These are phyloP conservation scores for Fagopyrum esculentum DNA, from an alignment of 148 eudicot genomes.

Conservation along the genomic window DNA sequence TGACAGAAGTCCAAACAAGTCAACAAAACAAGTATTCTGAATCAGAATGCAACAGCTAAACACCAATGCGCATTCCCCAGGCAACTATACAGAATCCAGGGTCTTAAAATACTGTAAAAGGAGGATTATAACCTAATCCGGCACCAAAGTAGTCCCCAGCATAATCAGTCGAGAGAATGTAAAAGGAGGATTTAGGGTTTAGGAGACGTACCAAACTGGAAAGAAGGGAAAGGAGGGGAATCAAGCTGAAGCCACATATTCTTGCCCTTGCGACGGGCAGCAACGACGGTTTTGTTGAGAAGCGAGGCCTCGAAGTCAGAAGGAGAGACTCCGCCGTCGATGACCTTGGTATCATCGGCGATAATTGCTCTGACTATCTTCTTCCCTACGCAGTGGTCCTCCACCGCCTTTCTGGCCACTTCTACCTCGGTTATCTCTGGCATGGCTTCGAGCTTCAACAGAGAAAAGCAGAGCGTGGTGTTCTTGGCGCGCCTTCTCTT, in stretches of 20 bases:
- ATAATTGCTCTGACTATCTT: slow-evolving; percentile 49
- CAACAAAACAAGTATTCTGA: neutral
- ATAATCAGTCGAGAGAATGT: slow-evolving; percentile 2
- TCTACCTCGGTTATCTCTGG: slow-evolving; percentile 97
- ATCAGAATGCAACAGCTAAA: neutral
- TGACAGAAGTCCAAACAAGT: neutral
- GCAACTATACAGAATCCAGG: neutral
- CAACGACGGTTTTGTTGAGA: slow-evolving; percentile 68
- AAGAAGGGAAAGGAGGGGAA: slow-evolving; percentile 91
- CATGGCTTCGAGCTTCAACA: slow-evolving; percentile 30
- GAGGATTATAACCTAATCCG: neutral
- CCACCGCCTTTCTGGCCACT: slow-evolving; percentile 79
- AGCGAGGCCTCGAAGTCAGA: slow-evolving; percentile 58
- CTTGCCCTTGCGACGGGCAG: slow-evolving; percentile 84
- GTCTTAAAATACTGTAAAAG: neutral
- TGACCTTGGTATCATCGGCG: slow-evolving; percentile 72
- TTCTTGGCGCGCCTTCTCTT: slow-evolving; percentile 36
- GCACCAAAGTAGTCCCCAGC: neutral
- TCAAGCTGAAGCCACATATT: slow-evolving; percentile 91
- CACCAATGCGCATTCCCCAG: neutral
- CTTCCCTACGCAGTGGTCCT: slow-evolving; percentile 68
- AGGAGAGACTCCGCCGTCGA: slow-evolving; percentile 63
- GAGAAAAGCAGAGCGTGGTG: neutral
- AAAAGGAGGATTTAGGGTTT: slow-evolving; percentile 27
- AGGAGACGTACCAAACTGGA: slow-evolving; percentile 65